These are phyloP conservation scores for Escallonia herrerae DNA, from an alignment of 129 eudicot species.

Conservation along the genomic window DNA sequence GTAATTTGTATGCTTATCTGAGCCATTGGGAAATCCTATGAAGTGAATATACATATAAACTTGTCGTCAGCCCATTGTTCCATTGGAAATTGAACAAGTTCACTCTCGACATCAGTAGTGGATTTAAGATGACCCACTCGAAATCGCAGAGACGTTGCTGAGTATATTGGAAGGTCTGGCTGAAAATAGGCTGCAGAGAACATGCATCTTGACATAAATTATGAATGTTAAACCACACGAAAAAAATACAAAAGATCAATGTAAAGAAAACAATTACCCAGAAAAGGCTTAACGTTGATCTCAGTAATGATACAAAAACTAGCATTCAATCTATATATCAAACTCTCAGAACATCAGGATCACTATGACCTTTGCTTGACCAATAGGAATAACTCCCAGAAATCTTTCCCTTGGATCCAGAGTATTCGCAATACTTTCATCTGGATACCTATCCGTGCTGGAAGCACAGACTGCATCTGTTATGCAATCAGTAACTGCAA, in stretches of 20 bases:
- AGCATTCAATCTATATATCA: constrained; percentile 47
- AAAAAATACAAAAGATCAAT: no score
- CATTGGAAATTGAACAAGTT: constrained; percentile 20
- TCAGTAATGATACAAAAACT: constrained; percentile 58
- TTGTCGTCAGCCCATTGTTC: constrained; percentile 46
- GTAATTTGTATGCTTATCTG: constrained; percentile 32
- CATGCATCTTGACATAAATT: background rate
- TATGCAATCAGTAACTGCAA: constrained; percentile 43
- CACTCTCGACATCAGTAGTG: constrained; percentile 17
- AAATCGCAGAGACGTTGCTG: constrained; percentile 62
- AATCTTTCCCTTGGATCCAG: constrained; percentile 46
- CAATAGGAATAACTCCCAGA: constrained; percentile 29
- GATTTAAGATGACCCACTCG: constrained; percentile 60
- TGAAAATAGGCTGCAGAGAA: constrained; percentile 55
- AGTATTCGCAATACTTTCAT: constrained; percentile 60
- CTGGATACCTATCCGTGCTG: constrained; percentile 77
- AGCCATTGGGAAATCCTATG: constrained; percentile 54
- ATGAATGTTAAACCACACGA: no score
- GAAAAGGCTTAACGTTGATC: constrained; percentile 57
- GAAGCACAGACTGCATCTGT: constrained; percentile 66
- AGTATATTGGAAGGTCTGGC: constrained; percentile 54
- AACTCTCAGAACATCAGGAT: constrained; percentile 67
- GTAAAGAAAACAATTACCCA: constrained; percentile 27
- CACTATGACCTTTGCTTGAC: constrained; percentile 79
- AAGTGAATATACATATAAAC: constrained; percentile 66